Conservation (phyloP, 768 basidiomycete genomes). For the Pholiota conissans region DNA sequence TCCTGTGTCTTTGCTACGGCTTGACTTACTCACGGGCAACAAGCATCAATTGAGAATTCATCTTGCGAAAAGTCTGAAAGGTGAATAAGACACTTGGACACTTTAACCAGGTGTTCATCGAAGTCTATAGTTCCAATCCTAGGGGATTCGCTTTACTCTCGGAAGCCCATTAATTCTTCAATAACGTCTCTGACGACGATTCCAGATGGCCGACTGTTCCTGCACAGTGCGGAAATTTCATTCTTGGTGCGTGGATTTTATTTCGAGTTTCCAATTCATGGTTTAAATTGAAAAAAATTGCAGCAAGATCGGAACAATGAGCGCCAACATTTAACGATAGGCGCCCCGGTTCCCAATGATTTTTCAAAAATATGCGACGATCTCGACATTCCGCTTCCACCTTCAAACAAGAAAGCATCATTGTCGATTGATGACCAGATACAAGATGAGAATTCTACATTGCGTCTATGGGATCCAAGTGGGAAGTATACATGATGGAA, state of each 20-base stretch:
- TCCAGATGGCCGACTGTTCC: slow-evolving; percentile 50
- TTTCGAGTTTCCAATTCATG: no score
- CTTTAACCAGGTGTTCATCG: background rate
- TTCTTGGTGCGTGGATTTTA: slow-evolving; percentile 43
- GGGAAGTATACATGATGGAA: background rate
- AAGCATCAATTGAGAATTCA: slow-evolving; percentile 78
- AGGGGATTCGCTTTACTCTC: slow-evolving; percentile 57
- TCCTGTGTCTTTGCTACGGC: slow-evolving; percentile 56
- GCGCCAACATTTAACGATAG: slow-evolving; percentile 37
- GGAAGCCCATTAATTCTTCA: slow-evolving; percentile 25
- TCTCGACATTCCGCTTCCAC: slow-evolving; percentile 39
- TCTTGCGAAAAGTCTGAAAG: slow-evolving; percentile 47
- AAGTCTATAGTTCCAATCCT: slow-evolving; percentile 57
- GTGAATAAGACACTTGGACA: slow-evolving; percentile 28
- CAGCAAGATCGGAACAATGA: background rate
- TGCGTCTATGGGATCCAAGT: background rate
- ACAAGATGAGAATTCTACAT: background rate
- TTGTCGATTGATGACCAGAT: background rate
- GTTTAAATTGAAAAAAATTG: no score
- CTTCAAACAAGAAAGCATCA: background rate
- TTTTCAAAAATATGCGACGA: slow-evolving; percentile 53
- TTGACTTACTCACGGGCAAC: slow-evolving; percentile 58
- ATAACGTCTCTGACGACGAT: slow-evolving; percentile 28
- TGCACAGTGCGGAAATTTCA: slow-evolving; percentile 61
- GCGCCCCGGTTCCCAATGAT: slow-evolving; percentile 57